Evolutionary conservation across 805 yeast genomes (phyloP), one percentile per base, ranked within the genome.

Genomic region (Saccharomycopsis olivae): DNA sequence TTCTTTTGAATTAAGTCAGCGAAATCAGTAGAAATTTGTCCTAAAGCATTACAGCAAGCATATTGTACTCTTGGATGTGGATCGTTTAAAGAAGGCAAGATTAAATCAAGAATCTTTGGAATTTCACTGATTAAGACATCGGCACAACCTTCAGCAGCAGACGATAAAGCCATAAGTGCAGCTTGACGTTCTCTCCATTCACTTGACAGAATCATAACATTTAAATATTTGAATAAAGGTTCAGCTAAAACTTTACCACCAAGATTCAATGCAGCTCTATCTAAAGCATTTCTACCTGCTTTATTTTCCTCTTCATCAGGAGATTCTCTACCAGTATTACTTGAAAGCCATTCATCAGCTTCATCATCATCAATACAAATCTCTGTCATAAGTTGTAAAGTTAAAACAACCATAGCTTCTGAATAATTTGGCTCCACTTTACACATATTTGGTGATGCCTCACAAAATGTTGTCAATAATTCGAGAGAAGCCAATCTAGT

Each of bases 111-210:
- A 34, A 92, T 75, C 53, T 73, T 75, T 44, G 87, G 83, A 36
- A 86, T 81, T 56, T 87, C 95, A 24, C 73, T 65, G 35, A 84
- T 80, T 60, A 92, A 68, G 11, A 82, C 86, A 49, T 88, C 96
- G 36, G 85, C 71, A 61, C 97, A 89, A 38, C 98, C 98, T 64
- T 92, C 98, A 29, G 96, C 96, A 17, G 95, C 95, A 4, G 95
- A 78, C 0, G 96, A 87, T 20, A 92, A 65, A 0, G 96, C 96
- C 97, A 92, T 92, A 41, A 92, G 64, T 2, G 96, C 95, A 18
- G 95, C 98, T 57, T 88, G 95, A 47, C 96, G 79, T 57, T 87
- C 94, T 58, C 94, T 78, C 98, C 98, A 92, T 46, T 75, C 72
- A 24, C 64, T 56, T 1, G 94, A 78, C 40, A 65, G 64, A 16